A percentile compares a stretch with the other conserved stretches of the same genome.
These are phyloP conservation scores for Saposhnikovia divaricata DNA, from an alignment of 129 eudicot species.

Conservation along the genomic window DNA sequence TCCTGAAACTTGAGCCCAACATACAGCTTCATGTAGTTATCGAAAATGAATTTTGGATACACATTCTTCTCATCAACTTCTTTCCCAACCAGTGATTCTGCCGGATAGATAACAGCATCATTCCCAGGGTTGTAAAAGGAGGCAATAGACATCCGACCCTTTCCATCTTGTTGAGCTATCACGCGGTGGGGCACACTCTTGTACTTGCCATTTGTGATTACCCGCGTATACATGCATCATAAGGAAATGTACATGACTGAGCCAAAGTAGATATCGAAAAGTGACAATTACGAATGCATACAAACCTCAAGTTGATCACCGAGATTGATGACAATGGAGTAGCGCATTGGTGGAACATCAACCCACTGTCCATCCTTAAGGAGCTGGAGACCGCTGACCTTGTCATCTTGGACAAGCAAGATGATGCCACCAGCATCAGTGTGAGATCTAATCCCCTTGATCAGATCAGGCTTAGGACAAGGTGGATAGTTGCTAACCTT, in stretches of 20 bases:
- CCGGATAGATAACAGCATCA: constrained; percentile 57
- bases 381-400: too few species aligned
- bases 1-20: too few species aligned
- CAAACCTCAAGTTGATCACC: constrained; percentile 57
- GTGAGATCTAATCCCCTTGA: too few species aligned
- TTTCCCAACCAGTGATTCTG: constrained; percentile 33
- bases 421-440: too few species aligned
- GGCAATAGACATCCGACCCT: constrained; percentile 46
- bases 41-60: constrained; percentile 16
- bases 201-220: constrained; percentile 58
- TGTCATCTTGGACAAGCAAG: too few species aligned
- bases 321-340: constrained; percentile 57
- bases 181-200: constrained; percentile 65
- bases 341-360: constrained; percentile 44
- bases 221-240: constrained; percentile 15
- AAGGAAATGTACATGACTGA: not conserved
- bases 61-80: constrained; percentile 22
- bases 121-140: constrained; percentile 55
- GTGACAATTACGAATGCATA: not conserved
- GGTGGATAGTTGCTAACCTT: too few species aligned
- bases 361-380: too few species aligned
- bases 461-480: too few species aligned
- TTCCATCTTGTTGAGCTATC: constrained; percentile 43
- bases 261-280: not conserved
- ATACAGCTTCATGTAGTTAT: too few species aligned